Conservation (phyloP, 495 filamentous ascomycete genomes). For the Extremus antarcticus region DNA sequence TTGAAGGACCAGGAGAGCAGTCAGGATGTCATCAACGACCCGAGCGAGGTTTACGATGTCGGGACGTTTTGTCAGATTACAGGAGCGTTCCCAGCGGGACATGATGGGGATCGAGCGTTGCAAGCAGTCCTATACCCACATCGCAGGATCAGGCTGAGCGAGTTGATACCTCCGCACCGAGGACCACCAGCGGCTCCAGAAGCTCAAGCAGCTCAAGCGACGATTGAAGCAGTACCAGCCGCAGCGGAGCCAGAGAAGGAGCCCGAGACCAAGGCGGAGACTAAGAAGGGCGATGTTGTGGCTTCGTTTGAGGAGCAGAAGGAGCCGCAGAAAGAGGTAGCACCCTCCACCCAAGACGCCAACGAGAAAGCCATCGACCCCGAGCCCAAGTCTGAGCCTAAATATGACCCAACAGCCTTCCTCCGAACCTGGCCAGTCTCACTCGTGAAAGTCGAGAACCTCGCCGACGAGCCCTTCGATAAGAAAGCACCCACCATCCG, state of each 20-base stretch:
- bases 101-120: slow-evolving; percentile 58
- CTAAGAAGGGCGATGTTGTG: slow-evolving; percentile 85
- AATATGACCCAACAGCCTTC: slow-evolving; percentile 83
- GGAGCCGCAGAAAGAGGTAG: neutral
- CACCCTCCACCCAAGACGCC: slow-evolving; percentile 34
- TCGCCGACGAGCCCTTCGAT: slow-evolving; percentile 77
- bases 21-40: slow-evolving; percentile 76
- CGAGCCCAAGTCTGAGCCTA: neutral
- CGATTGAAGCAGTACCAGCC: slow-evolving; percentile 25
- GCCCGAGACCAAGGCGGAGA: slow-evolving; percentile 46
- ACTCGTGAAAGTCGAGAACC: slow-evolving; percentile 87
- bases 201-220: slow-evolving; percentile 21
- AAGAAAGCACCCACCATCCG: slow-evolving; percentile 75
- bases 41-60: slow-evolving; percentile 84
- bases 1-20: slow-evolving; percentile 94
- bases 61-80: slow-evolving; percentile 98
- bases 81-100: slow-evolving; percentile 71
- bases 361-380: slow-evolving; percentile 38
- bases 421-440: slow-evolving; percentile 81
- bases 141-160: slow-evolving; percentile 80
- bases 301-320: slow-evolving; percentile 86
- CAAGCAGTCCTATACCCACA: slow-evolving; percentile 94
- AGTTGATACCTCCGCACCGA: slow-evolving; percentile 53
- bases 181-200: slow-evolving; percentile 18
- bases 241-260: slow-evolving; percentile 31